Evolutionary conservation across 129 eudicot genomes (phyloP).

Genomic region (Centaurea solstitialis): DNA sequence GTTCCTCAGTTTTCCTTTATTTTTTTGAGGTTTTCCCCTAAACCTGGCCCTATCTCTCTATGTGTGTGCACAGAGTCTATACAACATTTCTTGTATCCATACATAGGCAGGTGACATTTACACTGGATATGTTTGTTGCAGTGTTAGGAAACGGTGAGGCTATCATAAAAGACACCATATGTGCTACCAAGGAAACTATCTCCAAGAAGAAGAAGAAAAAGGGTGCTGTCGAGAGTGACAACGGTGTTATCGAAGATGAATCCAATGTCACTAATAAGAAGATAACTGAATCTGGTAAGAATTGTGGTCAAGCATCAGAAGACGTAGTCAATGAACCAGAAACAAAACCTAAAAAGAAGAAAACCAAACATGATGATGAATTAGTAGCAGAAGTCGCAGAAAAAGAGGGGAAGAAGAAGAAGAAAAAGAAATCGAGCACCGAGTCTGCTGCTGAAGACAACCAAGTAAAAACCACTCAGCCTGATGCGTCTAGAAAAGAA

Average conservation of each 20-base stretch:
- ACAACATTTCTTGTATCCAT: background rate
- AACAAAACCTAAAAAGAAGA: constrained; percentile 37
- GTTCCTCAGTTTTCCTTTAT: too few relatives aligned
- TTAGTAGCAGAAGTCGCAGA: constrained; percentile 14
- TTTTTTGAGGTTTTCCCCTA: too few relatives aligned
- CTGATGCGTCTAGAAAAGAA: constrained; percentile 31
- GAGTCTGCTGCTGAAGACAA: constrained; percentile 1
- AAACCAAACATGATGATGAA: constrained; percentile 19
- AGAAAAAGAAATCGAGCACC: constrained; percentile 30
- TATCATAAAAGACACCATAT: constrained; percentile 8
- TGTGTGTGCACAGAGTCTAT: background rate
- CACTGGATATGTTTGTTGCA: constrained; percentile 9
- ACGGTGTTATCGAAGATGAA: constrained; percentile 12
- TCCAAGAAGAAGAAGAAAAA: constrained; percentile 50
- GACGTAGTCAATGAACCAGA: constrained; percentile 27
- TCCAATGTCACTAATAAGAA: constrained; percentile 15
- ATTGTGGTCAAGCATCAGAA: constrained; percentile 15
- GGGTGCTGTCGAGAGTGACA: constrained; percentile 24
- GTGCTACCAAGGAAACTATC: constrained; percentile 28
- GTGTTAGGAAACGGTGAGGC: constrained; percentile 23
- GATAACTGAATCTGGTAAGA: constrained; percentile 16
- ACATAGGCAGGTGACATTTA: background rate
- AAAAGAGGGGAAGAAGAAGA: constrained; percentile 40
- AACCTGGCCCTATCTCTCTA: background rate
- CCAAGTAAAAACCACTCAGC: constrained; percentile 12